Conservation (phyloP, 495 filamentous ascomycete species). For the Amniculicola lignicola region DNA sequence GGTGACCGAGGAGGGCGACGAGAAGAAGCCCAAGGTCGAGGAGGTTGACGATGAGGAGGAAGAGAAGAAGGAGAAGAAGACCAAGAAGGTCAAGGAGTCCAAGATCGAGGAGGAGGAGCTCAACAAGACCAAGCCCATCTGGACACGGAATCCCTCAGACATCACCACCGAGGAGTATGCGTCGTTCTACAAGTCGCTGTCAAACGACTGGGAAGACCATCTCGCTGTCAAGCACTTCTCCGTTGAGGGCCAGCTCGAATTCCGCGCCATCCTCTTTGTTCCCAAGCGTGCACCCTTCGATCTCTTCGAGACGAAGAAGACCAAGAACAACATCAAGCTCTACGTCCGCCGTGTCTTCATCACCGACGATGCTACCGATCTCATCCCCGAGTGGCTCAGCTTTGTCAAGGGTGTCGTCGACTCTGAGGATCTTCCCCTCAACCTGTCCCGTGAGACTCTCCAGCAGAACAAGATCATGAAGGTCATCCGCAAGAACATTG, state of each 20-base stretch:
- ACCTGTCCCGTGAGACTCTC: conserved; percentile 98
- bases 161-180: conserved; percentile 97
- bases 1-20: conserved; percentile 57
- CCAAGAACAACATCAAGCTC: conserved; percentile 99
- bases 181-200: conserved; percentile 98
- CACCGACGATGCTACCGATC: conserved; percentile 97
- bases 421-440: conserved; percentile 97
- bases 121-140: conserved; percentile 99
- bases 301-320: conserved; percentile 99
- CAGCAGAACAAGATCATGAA: conserved; percentile 99
- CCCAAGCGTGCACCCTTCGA: conserved; percentile 99
- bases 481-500: conserved; percentile 99
- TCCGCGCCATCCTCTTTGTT: conserved; percentile 98
- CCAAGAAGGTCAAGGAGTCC: conserved; percentile 98
- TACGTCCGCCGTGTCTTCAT: conserved; percentile 99
- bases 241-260: conserved; percentile 99
- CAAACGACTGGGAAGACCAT: conserved; percentile 99
- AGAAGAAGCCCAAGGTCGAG: conserved; percentile 83
- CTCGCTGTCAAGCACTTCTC: conserved; percentile 99
- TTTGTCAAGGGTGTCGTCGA: conserved; percentile 99
- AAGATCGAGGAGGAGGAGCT: conserved; percentile 99
- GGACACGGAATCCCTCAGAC: conserved; percentile 95
- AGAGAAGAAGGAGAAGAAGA: conserved; percentile 88
- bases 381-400: conserved; percentile 98
- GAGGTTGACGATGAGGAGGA: conserved; percentile 80